Percentiles rank a stretch among this genome's conserved stretches.
phyloP scores from a whole-genome alignment of 1,284 basidiomycete species.

The Papiliotrema flavescens region DNA sequence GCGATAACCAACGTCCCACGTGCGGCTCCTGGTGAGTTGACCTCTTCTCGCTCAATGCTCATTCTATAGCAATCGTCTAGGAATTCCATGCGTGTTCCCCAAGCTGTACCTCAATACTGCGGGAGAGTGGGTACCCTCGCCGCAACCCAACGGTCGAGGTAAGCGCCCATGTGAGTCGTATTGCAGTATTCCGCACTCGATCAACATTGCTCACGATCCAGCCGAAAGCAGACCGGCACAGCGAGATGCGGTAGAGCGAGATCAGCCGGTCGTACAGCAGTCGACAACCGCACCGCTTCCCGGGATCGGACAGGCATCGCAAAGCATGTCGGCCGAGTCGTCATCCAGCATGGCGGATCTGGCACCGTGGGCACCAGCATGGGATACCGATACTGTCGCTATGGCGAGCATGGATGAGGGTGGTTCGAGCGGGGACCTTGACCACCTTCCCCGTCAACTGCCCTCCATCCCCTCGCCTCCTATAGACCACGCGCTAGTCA shows the following conservation, averaged over 20 bases:
- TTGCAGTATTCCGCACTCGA: background rate
- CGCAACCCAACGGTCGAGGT: slow-evolving; percentile 23
- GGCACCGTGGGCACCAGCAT: background rate
- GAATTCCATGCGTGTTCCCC: slow-evolving; percentile 18
- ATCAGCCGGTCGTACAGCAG: no score
- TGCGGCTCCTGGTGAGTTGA: background rate
- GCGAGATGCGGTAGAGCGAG: no score
- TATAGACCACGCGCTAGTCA: background rate
- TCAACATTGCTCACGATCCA: no score
- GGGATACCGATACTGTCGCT: background rate
- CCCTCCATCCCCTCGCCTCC: no score
- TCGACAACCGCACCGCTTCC: no score
- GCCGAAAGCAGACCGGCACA: no score
- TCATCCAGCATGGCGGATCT: background rate
- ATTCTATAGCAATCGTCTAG: background rate
- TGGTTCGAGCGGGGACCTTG: no score
- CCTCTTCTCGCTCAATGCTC: background rate
- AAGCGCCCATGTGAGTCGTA: slow-evolving; percentile 17
- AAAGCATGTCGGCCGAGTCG: background rate
- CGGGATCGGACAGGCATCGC: no score
- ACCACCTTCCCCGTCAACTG: no score
- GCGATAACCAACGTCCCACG: background rate
- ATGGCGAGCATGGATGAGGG: no score
- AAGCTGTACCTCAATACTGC: slow-evolving; percentile 19
- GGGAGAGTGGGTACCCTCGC: slow-evolving; percentile 20